Conservation (phyloP, 169 alveolate genomes). For the Theileria sp. region DNA sequence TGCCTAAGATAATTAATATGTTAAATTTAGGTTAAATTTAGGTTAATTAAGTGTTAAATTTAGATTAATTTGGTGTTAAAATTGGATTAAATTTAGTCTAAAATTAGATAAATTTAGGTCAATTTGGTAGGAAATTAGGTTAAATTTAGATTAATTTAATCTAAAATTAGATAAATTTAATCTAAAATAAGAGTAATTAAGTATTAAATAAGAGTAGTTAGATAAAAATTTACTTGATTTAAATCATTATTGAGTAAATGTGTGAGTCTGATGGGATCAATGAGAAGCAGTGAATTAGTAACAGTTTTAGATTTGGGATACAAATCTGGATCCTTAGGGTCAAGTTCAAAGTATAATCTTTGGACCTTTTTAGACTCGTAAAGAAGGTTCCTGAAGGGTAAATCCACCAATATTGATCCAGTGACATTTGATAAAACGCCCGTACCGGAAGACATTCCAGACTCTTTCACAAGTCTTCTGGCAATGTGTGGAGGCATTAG, state of each 20-base stretch:
- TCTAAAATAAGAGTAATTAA: no score
- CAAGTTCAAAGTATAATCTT: slow-evolving; percentile 57
- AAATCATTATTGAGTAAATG: slow-evolving; percentile 11
- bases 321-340: slow-evolving; percentile 10
- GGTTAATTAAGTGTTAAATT: no score
- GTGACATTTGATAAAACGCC: slow-evolving; percentile 25
- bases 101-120: no score
- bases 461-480: slow-evolving; percentile 47
- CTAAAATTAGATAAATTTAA: not conserved
- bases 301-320: slow-evolving; percentile 22
- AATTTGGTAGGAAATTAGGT: no score
- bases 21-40: no score
- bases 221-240: slow-evolving; percentile 28
- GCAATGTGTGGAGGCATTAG: slow-evolving; percentile 48
- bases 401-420: slow-evolving; percentile 46
- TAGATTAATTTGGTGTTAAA: no score
- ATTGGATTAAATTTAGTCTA: no score
- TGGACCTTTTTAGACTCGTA: slow-evolving; percentile 60
- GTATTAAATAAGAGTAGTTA: not conserved
- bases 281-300: slow-evolving; percentile 31
- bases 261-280: slow-evolving; percentile 53
- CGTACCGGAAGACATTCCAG: slow-evolving; percentile 19
- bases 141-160: not conserved
- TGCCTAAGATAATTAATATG: slow-evolving; percentile 16
- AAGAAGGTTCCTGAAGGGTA: slow-evolving; percentile 56